phyloP scores from a whole-genome alignment of 306 rosid species.

The Oemleria cerasiformis region DNA sequence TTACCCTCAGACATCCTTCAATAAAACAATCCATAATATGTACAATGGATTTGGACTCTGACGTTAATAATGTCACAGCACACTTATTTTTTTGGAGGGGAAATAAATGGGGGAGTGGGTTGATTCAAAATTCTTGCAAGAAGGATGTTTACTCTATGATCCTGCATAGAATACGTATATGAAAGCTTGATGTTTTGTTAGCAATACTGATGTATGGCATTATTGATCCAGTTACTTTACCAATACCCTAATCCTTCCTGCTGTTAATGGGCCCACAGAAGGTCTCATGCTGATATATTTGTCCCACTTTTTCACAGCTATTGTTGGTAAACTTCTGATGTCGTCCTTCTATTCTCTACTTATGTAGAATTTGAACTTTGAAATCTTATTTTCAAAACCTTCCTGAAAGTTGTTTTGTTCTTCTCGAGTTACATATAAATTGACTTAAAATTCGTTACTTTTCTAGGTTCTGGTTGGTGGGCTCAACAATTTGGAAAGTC shows the following conservation, averaged over 20 bases:
- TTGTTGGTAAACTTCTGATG: slow-evolving; percentile 67
- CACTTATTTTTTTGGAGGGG: background rate
- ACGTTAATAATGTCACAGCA: background rate
- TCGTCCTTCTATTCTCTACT: slow-evolving; percentile 6
- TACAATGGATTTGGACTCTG: slow-evolving; percentile 9
- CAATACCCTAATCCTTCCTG: slow-evolving; percentile 83
- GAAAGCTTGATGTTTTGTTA: background rate
- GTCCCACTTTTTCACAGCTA: slow-evolving; percentile 71
- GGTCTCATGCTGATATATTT: slow-evolving; percentile 83
- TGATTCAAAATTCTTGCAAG: slow-evolving; percentile 1
- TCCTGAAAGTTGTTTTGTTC: too few relatives aligned
- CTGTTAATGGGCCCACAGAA: slow-evolving; percentile 92
- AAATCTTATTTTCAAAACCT: slow-evolving; percentile 3
- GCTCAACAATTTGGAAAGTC: slow-evolving; percentile 68
- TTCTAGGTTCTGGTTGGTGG: slow-evolving; percentile 95
- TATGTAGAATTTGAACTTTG: slow-evolving; percentile 8
- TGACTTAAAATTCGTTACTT: slow-evolving; percentile 2
- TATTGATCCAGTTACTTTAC: slow-evolving; percentile 78
- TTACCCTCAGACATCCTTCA: background rate
- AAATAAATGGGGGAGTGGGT: background rate
- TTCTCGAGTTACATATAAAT: background rate
- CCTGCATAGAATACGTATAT: background rate
- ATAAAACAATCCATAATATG: background rate
- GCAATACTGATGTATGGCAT: slow-evolving; percentile 23
- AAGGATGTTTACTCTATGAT: background rate